phyloP scores from a whole-genome alignment of 78 protist genomes.

The Monosiga brevicollis region DNA sequence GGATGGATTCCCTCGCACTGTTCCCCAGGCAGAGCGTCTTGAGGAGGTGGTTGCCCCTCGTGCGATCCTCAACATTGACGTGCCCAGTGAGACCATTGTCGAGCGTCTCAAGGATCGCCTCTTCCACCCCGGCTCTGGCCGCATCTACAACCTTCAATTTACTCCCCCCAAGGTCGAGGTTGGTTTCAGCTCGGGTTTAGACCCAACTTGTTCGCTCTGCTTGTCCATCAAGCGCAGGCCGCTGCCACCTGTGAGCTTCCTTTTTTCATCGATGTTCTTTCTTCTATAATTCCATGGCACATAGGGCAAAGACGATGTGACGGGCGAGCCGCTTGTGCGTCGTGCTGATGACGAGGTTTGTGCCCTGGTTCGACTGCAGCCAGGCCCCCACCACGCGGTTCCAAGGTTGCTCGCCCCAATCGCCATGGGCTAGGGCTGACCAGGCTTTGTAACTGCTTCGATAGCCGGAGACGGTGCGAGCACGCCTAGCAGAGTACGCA shows the following conservation, averaged over 20 bases:
- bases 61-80: background rate
- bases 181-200: background rate
- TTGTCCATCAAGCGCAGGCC: no score
- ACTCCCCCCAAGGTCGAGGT: conserved; percentile 8
- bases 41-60: background rate
- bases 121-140: conserved; percentile 21
- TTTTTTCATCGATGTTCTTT: background rate
- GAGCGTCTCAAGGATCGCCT: conserved; percentile 1
- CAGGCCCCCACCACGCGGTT: no score
- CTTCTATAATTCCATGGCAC: background rate
- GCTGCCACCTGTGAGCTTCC: background rate
- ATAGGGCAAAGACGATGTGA: background rate
- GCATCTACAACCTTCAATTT: conserved; percentile 8
- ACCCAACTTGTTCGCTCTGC: background rate
- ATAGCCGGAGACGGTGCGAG: background rate
- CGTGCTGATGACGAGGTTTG: background rate
- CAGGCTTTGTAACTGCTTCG: background rate
- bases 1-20: conserved; percentile 77
- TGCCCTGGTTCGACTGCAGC: no score
- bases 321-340: background rate
- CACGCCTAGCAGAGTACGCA: background rate
- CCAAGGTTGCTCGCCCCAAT: no score
- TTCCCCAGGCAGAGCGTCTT: conserved; percentile 43
- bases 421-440: background rate
- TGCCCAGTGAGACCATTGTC: background rate